phyloP scores from a whole-genome alignment of 805 yeast species.

The Candida maesae region DNA sequence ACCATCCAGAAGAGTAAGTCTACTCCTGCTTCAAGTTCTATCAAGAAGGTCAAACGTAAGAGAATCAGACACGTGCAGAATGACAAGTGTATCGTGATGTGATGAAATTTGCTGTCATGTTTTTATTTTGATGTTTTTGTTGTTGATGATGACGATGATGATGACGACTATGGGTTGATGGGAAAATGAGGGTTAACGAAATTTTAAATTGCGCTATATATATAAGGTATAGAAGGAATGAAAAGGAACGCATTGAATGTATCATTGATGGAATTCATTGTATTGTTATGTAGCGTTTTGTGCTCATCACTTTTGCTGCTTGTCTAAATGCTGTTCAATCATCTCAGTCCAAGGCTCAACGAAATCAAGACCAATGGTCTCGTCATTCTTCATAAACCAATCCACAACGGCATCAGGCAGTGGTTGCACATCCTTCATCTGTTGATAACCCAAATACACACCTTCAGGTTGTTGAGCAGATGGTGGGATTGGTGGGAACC shows the following conservation, averaged over 20 bases:
- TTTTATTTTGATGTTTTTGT: not conserved
- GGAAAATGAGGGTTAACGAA: too few relatives aligned
- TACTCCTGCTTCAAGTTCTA: conserved; percentile 14
- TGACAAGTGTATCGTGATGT: conserved; percentile 21
- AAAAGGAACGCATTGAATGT: too few relatives aligned
- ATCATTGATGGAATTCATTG: too few relatives aligned
- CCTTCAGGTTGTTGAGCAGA: conserved; percentile 6
- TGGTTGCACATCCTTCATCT: conserved; percentile 21
- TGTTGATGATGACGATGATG: too few relatives aligned
- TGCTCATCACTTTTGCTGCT: conserved; percentile 17
- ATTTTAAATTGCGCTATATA: too few relatives aligned
- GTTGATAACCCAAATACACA: conserved; percentile 22
- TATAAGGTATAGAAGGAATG: too few relatives aligned
- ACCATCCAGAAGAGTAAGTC: conserved; percentile 21
- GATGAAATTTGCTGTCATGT: conserved; percentile 2
- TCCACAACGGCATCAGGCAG: conserved; percentile 38
- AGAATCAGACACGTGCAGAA: conserved; percentile 8
- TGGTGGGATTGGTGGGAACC: conserved; percentile 11
- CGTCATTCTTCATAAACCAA: conserved; percentile 46
- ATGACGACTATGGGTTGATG: too few relatives aligned
- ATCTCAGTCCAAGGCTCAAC: conserved; percentile 80
- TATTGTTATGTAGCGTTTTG: too few relatives aligned
- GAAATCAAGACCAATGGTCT: conserved; percentile 50
- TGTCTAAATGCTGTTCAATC: conserved; percentile 57
- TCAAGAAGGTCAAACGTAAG: conserved; percentile 10